phyloP scores from a whole-genome alignment of 2,329 filamentous ascomycete species.

The Fusarium virguliforme region DNA sequence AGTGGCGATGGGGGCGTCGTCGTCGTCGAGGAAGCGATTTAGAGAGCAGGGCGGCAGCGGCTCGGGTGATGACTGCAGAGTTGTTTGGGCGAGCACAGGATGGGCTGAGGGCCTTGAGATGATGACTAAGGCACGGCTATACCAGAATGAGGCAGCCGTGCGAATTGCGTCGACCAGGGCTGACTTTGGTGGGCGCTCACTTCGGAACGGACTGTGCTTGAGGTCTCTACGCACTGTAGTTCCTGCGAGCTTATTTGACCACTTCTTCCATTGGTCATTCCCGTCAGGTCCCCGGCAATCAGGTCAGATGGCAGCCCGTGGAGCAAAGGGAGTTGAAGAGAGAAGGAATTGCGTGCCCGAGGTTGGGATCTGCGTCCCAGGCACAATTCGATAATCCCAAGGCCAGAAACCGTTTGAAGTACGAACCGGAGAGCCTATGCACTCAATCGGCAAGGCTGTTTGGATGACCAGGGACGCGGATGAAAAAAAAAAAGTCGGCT shows the following conservation, averaged over 20 bases:
- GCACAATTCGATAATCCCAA: neutral
- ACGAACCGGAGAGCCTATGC: slow-evolving; percentile 18
- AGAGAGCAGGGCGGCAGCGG: slow-evolving; percentile 47
- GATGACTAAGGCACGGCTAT: slow-evolving; percentile 56
- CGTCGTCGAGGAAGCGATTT: slow-evolving; percentile 43
- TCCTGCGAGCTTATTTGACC: slow-evolving; percentile 47
- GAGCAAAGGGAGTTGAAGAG: neutral
- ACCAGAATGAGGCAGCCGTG: slow-evolving; percentile 50
- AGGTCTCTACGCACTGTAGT: slow-evolving; percentile 21
- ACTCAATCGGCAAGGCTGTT: slow-evolving; percentile 29
- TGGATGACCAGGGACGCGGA: slow-evolving; percentile 18
- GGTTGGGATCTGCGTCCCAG: neutral
- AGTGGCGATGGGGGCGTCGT: slow-evolving; percentile 32
- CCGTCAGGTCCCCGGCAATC: slow-evolving; percentile 17
- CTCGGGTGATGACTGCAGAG: slow-evolving; percentile 54
- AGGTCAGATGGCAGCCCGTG: slow-evolving; percentile 10
- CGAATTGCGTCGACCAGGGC: slow-evolving; percentile 45
- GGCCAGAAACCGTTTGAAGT: neutral
- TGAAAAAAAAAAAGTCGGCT: slow-evolving; percentile 7
- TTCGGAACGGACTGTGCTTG: slow-evolving; percentile 39
- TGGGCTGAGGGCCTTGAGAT: slow-evolving; percentile 48
- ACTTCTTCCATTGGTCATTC: slow-evolving; percentile 48
- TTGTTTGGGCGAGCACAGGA: slow-evolving; percentile 51
- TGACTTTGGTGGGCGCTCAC: neutral
- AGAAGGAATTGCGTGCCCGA: neutral